These are phyloP conservation scores for Phytophthora cryptogea DNA, from an alignment of 352 stramenopile species.

Conservation along the genomic window DNA sequence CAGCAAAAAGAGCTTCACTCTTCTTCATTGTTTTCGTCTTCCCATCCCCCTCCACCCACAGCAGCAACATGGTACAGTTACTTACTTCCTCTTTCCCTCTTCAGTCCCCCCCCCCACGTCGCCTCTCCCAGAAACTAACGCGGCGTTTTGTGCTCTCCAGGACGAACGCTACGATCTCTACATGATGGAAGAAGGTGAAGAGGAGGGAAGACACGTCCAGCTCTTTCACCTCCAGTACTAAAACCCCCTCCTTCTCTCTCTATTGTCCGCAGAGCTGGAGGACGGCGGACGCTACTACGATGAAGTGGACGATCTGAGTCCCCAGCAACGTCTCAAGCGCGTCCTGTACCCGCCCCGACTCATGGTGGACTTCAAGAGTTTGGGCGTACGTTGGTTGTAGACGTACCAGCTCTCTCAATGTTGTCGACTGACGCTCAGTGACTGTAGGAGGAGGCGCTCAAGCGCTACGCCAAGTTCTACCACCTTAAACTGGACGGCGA, in stretches of 20 bases:
- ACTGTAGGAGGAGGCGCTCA: constrained; percentile 68
- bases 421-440: constrained; percentile 4
- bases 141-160: constrained; percentile 16
- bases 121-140: neutral
- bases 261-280: constrained; percentile 32
- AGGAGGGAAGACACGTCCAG: constrained; percentile 1
- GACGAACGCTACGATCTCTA: constrained; percentile 54
- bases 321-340: constrained; percentile 50
- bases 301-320: constrained; percentile 25
- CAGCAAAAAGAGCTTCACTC: neutral
- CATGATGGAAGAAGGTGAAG: constrained; percentile 48
- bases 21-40: neutral
- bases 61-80: constrained; percentile 27
- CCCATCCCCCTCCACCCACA: neutral
- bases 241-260: constrained; percentile 1
- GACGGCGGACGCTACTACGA: constrained; percentile 36
- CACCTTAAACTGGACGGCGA: constrained; percentile 67
- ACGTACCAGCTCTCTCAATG: too few species aligned
- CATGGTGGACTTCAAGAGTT: constrained; percentile 86
- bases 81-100: neutral
- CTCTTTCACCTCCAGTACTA: neutral
- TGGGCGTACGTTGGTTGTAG: constrained; percentile 51
- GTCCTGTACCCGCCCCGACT: constrained; percentile 72
- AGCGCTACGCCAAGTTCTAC: constrained; percentile 85
- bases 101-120: neutral